Evolutionary conservation across 257 asterid genomes (phyloP).

Genomic region (Verbena officinalis): DNA sequence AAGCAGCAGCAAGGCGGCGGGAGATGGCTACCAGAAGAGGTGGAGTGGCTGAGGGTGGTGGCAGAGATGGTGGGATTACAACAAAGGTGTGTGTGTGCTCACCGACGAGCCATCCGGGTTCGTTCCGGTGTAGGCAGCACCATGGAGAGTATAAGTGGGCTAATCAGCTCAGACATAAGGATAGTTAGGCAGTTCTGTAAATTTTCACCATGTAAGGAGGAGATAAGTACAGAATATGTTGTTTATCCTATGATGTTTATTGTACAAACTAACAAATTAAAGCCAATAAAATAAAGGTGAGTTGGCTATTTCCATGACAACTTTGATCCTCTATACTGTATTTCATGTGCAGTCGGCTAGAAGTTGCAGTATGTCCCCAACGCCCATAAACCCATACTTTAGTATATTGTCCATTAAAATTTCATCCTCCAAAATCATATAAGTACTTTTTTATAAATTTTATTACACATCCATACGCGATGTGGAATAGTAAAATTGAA

Average conservation of each 20-base stretch:
- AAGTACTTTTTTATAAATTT: too few species aligned
- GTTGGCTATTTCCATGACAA: neutral
- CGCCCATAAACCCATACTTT: too few species aligned
- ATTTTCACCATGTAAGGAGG: conserved; percentile 20
- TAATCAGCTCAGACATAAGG: conserved; percentile 29
- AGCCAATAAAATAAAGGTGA: neutral
- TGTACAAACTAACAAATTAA: conserved; percentile 12
- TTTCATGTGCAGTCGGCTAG: too few species aligned
- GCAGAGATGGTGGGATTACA: conserved; percentile 29
- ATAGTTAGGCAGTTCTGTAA: conserved; percentile 19
- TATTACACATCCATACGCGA: too few species aligned
- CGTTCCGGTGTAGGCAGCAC: conserved; percentile 54
- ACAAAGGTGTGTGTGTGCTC: conserved; percentile 42
- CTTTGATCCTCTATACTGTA: too few species aligned
- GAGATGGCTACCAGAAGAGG: conserved; percentile 1
- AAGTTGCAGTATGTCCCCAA: too few species aligned
- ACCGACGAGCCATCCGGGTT: conserved; percentile 51
- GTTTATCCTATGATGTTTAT: neutral
- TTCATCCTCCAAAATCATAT: too few species aligned
- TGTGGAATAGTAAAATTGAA: too few species aligned
- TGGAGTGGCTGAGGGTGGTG: conserved; percentile 13
- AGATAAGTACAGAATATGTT: too few species aligned
- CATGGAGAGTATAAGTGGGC: conserved; percentile 51
- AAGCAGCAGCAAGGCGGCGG: conserved; percentile 22
- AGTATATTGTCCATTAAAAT: too few species aligned